Base-by-base conservation (phyloP, 176 grass and related monocot genomes). In the Paspalum vaginatum region DNA sequence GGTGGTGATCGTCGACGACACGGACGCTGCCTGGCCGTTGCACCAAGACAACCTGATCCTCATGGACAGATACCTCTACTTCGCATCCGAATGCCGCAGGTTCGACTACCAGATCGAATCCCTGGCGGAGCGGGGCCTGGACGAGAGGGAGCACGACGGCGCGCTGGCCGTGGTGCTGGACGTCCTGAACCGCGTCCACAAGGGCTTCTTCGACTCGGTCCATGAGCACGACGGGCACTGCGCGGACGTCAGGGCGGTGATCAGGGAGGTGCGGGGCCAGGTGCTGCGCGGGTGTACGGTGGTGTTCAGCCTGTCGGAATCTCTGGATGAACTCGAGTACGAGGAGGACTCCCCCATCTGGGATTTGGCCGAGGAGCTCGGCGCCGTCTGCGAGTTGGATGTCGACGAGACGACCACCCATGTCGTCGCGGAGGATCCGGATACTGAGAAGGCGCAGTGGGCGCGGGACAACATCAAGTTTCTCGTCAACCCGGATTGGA, bases 1-100 rank as follows among this genome's bases (percentile, higher is more conserved):
- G 58, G 77, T 79, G 72, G 79, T 95, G 58, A 95, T 95, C 81
- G 81, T 95, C 68, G 89, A 95, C 13, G 92, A 89, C 25, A 80
- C 81, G 18, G 84, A 83, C 55, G 6, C 8, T 24, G 89, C 85
- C 37, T 95, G 92, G 92, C 80, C 85, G 58, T 75, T 37, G 43
- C 84, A 95, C 61, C 79, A 54, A 37, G 87, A 80, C 6, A 91
- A 95, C 61, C 56, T 95, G 59, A 87, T 95, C 63, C 53, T 82
- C 21, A 85, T 91, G 49, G 78, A 89, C 65, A 94, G 81, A n/a
- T 94, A 91, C 76, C 65, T 72, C 77, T 92, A 77, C 83, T 94
- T 94, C 88, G 73, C 86, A 62, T 89, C 81, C 38, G 75, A 75
- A 8, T 79, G 77, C 73, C 84, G 46, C 45, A 79, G 87, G 18